Base-by-base conservation (phyloP, 148 eudicot species). In the Cornus suecica region DNA sequence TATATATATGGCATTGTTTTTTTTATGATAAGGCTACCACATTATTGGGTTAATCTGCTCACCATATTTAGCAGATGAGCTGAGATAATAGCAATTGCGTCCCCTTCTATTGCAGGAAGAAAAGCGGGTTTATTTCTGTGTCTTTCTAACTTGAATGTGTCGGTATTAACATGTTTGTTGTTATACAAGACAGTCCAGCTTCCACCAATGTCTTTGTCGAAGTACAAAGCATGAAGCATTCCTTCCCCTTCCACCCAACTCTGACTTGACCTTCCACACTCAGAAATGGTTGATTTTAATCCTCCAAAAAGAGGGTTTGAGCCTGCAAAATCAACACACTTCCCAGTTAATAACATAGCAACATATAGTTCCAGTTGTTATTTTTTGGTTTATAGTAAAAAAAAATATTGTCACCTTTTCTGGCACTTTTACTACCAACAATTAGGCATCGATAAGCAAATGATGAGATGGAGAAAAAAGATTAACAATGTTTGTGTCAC, bases 231-330 rank as follows among this genome's bases (percentile, higher is more conserved):
- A 78, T 83, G 88, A 65, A 86, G 77, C 88, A 86, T 83, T 25
- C 88, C 88, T 86, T 86, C 88, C 65, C 88, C 88, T 78, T 86
- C 88, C 45, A 86, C 79, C 88, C 88, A 86, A 1, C 73, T 80
- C 60, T 78, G 76, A 66, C 86, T 86, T 52, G 88, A 75, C 60
- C 79, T 78, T 10, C 88, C 88, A 60, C 83, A 82, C 15, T 80
- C 62, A 0, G 88, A 86, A 1, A 16, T 63, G 18, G 88, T 70
- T 7, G 88, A 78, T 76, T 83, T 80, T 2, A 78, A 41, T 30
- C 82, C 88, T 80, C 88, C 88, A 73, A 80, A 83, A 0, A 83
- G 78, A 65, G 86, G 88, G 63, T 83, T 83, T 18, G 88, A 74
- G 8, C 88, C 88, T 85, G 83, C 69, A 79, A 61, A 24, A 51